Base-by-base conservation (phyloP, 257 asterid species). In the Ehretia macrophylla region DNA sequence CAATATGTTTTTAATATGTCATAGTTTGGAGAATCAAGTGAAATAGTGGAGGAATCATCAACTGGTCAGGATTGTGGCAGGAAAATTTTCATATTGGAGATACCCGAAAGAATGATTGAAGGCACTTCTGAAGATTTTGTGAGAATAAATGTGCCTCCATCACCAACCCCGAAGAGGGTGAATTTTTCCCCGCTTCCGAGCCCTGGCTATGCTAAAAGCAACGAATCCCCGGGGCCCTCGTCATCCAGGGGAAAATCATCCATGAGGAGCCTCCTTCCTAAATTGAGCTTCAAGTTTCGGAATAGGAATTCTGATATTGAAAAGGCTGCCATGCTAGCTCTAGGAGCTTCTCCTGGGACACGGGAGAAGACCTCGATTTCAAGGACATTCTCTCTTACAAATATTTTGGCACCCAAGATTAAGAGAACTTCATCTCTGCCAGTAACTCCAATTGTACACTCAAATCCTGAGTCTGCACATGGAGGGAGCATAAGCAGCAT, bases 151-250 rank as follows among this genome's bases (percentile, higher is more conserved):
- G 78, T 86, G 77, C 85, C 90, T 27, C 76, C 71, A 18, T 88
- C 95, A 6, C 85, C 98, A 23, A 82, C 90, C 45, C 90, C 96
- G 55, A 88, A 79, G 71, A 70, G 81, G 75, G 97, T 86, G 27
- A 79, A 75, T 57, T 88, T 88, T 76, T 83, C 97, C 0, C 96
- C 99, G n/a, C 68, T 83, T 45, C 94, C 89, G 0, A 88, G 97
- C 72, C 97, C 99, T 47, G 70, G 27, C 59, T 75, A 77, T 39
- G 72, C 21, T 3, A 80, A 70, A 74, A 14, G 68, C 32, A 67
- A 70, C 55, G 85, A 61, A 49, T 87, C 94, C 37, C 89, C 89
- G 0, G 82, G 80, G 17, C 81, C 88, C 35, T 81, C 92, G 1
- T 73, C 79, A 12, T 56, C 87, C 42, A 71, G 65, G 66, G 85